These are phyloP conservation scores for Onygena corvina DNA, from an alignment of 2,329 filamentous ascomycete species.

Conservation along the genomic window DNA sequence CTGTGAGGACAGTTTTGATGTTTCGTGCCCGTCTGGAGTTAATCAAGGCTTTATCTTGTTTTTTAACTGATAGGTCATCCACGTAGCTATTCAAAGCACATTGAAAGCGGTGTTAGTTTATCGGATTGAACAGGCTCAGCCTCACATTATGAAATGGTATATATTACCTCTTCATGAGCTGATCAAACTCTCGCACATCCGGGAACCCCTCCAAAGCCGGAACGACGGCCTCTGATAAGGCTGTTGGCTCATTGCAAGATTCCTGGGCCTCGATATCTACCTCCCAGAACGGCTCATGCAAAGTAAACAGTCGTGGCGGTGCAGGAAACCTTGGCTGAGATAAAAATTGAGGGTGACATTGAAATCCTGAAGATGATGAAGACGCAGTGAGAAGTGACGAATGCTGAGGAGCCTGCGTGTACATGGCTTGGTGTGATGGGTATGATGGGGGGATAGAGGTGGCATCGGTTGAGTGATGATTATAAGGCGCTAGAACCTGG, in stretches of 20 bases:
- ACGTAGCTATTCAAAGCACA: conserved; percentile 32
- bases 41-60: conserved; percentile 42
- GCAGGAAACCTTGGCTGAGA: conserved; percentile 23
- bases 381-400: conserved; percentile 17
- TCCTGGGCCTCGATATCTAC: conserved; percentile 35
- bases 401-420: conserved; percentile 25
- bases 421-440: conserved; percentile 24
- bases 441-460: conserved; percentile 24
- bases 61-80: conserved; percentile 39
- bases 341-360: conserved; percentile 26
- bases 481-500: conserved; percentile 27
- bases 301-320: conserved; percentile 25
- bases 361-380: conserved; percentile 19
- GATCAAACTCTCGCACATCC: conserved; percentile 36
- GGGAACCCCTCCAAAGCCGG: conserved; percentile 36
- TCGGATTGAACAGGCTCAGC: background rate
- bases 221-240: conserved; percentile 35
- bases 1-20: conserved; percentile 36
- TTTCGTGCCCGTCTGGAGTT: conserved; percentile 38
- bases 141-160: background rate
- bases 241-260: conserved; percentile 32
- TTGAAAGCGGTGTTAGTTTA: conserved; percentile 1
- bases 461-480: conserved; percentile 23
- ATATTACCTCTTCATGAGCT: conserved; percentile 34
- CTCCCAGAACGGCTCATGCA: conserved; percentile 27